Conservation (phyloP, 805 yeast species). For the Maudiozyma pseudohumilis region DNA sequence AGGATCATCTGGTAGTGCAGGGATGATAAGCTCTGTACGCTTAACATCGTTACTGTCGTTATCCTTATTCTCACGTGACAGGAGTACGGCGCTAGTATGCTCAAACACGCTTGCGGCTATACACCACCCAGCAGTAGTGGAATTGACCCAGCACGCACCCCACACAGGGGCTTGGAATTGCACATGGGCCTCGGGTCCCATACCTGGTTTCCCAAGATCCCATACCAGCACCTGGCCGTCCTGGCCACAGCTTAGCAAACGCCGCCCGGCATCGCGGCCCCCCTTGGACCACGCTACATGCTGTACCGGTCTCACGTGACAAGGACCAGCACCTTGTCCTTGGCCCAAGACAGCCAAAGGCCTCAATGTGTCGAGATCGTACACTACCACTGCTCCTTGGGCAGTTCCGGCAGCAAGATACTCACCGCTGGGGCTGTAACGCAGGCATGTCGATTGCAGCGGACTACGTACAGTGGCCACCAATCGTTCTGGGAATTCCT, state of each 20-base stretch:
- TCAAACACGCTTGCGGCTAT: constrained; percentile 55
- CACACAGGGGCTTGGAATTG: constrained; percentile 63
- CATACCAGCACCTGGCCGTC: constrained; percentile 13
- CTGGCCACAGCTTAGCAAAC: no score
- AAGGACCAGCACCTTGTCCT: constrained; percentile 42
- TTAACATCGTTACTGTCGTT: not conserved
- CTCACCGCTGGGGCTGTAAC: constrained; percentile 68
- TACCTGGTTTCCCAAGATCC: no score
- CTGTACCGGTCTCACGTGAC: constrained; percentile 66
- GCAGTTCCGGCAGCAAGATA: constrained; percentile 73
- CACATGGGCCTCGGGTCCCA: no score
- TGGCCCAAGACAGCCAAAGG: constrained; percentile 33
- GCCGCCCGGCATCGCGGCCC: no score
- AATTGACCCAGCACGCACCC: constrained; percentile 33
- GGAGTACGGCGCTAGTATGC: constrained; percentile 36
- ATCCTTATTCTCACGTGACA: no score
- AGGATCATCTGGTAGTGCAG: no score
- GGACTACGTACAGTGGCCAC: constrained; percentile 52
- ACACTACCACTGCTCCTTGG: constrained; percentile 64
- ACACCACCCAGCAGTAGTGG: not conserved
- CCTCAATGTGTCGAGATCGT: constrained; percentile 55
- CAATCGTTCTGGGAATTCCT: constrained; percentile 84
- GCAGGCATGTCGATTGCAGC: constrained; percentile 57
- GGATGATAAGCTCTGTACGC: no score
- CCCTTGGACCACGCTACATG: no score